These are phyloP conservation scores for Pythium phragmiticola DNA, from an alignment of 352 stramenopile genomes.

Conservation along the genomic window DNA sequence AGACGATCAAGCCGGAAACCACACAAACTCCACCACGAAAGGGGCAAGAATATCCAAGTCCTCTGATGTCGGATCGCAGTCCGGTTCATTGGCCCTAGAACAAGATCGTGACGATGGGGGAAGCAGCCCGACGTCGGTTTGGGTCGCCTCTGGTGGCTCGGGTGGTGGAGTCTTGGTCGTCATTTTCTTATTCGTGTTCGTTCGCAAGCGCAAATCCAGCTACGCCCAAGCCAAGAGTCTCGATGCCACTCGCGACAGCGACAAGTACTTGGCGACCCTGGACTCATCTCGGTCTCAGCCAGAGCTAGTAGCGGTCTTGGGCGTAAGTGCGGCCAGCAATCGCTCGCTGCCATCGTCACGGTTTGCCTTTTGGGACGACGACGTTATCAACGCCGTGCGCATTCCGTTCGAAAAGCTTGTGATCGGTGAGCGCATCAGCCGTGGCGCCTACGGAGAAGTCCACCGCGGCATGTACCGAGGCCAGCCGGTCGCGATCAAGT, in stretches of 20 bases:
- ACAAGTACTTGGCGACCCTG: conserved; percentile 1
- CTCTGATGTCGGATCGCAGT: background rate
- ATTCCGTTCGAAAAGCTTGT: conserved; percentile 49
- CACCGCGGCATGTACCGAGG: conserved; percentile 44
- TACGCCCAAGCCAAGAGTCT: background rate
- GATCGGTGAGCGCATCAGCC: conserved; percentile 40
- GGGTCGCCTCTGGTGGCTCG: background rate
- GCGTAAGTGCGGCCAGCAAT: background rate
- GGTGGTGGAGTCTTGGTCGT: conserved; percentile 3
- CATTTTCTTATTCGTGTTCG: background rate
- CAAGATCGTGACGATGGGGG: background rate
- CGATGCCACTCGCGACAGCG: background rate
- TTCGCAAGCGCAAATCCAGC: conserved; percentile 1
- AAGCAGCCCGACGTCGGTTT: background rate
- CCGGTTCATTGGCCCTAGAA: background rate
- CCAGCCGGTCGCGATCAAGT: conserved; percentile 59
- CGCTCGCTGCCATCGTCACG: conserved; percentile 1
- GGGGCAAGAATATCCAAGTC: background rate
- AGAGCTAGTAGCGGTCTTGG: conserved; percentile 5
- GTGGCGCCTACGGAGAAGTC: conserved; percentile 55
- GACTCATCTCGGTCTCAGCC: background rate
- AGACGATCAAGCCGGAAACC: background rate
- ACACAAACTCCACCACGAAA: background rate
- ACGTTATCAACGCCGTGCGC: conserved; percentile 26
- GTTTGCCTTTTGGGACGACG: conserved; percentile 19